Evolutionary conservation across 2,329 filamentous ascomycete genomes (phyloP), one percentile per base, ranked within the genome.

Genomic region (Fusarium keratoplasticum): DNA sequence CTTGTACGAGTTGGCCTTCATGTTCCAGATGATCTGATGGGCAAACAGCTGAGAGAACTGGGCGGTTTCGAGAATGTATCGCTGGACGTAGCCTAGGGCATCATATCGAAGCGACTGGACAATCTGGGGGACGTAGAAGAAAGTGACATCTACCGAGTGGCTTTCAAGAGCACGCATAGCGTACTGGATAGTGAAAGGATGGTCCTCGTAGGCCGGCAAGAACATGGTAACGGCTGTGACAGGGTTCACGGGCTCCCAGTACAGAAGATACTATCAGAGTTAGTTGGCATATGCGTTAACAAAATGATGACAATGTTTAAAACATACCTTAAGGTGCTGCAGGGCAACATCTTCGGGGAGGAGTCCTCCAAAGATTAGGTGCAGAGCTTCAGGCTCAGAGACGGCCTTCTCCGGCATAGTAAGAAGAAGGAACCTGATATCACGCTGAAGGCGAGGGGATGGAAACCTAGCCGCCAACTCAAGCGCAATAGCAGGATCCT

Each of bases 21-120:
- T 99, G 82, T 99, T 99, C 96, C 97, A 99, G 80, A 99, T 99
- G 76, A 99, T 98, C 79, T 99, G 96, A 82, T 99, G 97, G 3
- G 97, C 96, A 83, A 99, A 99, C 10, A 98, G 86, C 82, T 98
- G 96, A n/a, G 96, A 98, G 80, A 98, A 95, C 78, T 97, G 96
- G 1, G 95, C 96, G 1, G 97, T 98, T 84, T 99, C 96, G 18
- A 98, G 88, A 64, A 99, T 98, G 80, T 98, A 99, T 52, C 96
- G 90, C 83, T 98, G 95, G 3, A 98, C 95, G 80, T 99, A 99
- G 65, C 96, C 96, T 27, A 99, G 87, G 14, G 89, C 90, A 86
- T 99, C 96, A 78, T 98, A 98, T 63, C 96, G 93, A 50, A 99
- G 88, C 50, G 94, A 93, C 82, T 99, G 96, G 16, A 99, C 96